Percentiles rank a stretch among this genome's conserved stretches.
phyloP scores from a whole-genome alignment of 129 eudicot genomes.

The Calendula officinalis region DNA sequence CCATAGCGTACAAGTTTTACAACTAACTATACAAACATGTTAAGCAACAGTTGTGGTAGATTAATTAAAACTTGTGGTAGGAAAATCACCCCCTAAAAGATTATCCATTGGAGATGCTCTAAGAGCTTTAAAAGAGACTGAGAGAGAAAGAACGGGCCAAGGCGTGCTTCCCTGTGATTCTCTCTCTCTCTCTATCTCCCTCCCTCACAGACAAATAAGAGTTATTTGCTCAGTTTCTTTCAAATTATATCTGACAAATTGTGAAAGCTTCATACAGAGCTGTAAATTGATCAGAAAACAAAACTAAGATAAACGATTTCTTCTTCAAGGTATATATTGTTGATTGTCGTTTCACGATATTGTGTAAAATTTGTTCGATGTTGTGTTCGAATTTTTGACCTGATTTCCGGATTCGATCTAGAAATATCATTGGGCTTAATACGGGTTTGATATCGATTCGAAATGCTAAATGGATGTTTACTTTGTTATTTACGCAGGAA shows the following conservation, averaged over 20 bases:
- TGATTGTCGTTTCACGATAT: conserved; percentile 6
- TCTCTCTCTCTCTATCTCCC: neutral
- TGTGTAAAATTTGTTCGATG: neutral
- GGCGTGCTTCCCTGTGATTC: conserved; percentile 15
- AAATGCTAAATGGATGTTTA: neutral
- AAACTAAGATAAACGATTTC: neutral
- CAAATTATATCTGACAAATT: conserved; percentile 13
- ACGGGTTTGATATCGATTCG: conserved; percentile 9
- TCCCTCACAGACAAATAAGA: neutral
- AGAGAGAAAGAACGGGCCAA: conserved; percentile 18
- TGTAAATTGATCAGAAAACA: neutral
- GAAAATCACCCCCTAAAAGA: too few relatives aligned
- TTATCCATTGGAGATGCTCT: too few relatives aligned
- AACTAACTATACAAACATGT: too few relatives aligned
- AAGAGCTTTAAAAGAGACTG: conserved; percentile 21
- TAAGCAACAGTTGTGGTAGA: too few relatives aligned
- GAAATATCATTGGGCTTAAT: neutral
- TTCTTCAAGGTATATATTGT: conserved; percentile 10
- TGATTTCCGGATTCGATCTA: neutral
- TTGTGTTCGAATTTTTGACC: neutral
- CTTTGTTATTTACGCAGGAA: neutral
- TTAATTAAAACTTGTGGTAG: too few relatives aligned
- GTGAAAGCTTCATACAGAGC: neutral
- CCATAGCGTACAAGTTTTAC: too few relatives aligned
- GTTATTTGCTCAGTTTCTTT: conserved; percentile 4